Evolutionary conservation across 139 green algal species (phyloP).

Genomic region (Trebouxia sp.): DNA sequence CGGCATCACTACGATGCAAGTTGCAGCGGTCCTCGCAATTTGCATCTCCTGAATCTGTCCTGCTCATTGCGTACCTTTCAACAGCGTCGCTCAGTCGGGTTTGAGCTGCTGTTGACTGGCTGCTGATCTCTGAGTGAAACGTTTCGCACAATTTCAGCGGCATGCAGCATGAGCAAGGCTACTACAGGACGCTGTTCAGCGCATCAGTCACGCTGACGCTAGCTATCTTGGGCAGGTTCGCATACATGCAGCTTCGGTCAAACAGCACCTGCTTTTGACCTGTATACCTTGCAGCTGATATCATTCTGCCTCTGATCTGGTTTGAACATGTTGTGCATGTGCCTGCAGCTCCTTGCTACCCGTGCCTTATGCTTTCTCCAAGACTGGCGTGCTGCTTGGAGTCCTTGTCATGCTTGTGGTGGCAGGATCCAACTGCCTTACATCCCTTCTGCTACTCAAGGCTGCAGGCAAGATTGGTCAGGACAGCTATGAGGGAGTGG

Average conservation of each 20-base stretch:
- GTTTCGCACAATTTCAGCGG: neutral
- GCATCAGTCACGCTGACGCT: slow-evolving; percentile 51
- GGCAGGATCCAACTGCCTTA: slow-evolving; percentile 63
- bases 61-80: no score
- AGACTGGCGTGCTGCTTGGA: slow-evolving; percentile 63
- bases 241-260: slow-evolving; percentile 39
- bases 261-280: neutral
- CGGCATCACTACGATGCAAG: no score
- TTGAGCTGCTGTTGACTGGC: no score
- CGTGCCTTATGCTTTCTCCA: slow-evolving; percentile 73
- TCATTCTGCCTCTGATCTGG: neutral
- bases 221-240: slow-evolving; percentile 52
- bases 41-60: no score
- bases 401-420: slow-evolving; percentile 59
- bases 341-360: slow-evolving; percentile 69
- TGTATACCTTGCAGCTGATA: neutral
- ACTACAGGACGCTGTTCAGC: slow-evolving; percentile 10
- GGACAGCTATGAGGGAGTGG: slow-evolving; percentile 69
- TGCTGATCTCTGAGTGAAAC: neutral
- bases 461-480: slow-evolving; percentile 48
- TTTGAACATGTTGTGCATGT: neutral
- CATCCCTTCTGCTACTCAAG: slow-evolving; percentile 64
- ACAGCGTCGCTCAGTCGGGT: no score
- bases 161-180: neutral
- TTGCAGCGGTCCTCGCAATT: no score